Base-by-base conservation (phyloP, 2,329 filamentous ascomycete genomes). In the Arthrobotrys sinensis region DNA sequence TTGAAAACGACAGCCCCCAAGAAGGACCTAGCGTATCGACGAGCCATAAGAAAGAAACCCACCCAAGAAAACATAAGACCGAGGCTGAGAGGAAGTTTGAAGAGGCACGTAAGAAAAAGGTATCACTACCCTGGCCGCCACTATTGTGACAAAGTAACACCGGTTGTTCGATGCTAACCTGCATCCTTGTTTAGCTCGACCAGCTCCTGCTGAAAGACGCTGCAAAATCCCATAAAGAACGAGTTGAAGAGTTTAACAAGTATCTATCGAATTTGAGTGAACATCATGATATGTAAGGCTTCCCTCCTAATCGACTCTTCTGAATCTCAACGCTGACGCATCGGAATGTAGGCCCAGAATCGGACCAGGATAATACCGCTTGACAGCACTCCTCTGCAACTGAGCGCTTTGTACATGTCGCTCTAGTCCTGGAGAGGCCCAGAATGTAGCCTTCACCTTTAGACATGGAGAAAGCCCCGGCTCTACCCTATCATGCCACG, bases 171-270 rank as follows among this genome's bases (percentile, higher is more conserved):
- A 36, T 43, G 14, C 43, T 62, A 19, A 50, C 34, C 16, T 12
- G 32, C 28, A n/a, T 11, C 14, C 19, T 32, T 28, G 1, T 24
- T 24, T 64, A 96, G 93, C 86, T 98, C 82, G 90, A 96, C 81
- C 91, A 97, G 82, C 88, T 93, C 79, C 86, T 96, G 52, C 91
- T 92, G 83, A 82, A 82, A 32, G 94, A 97, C 83, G 91, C 96
- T 14, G 89, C 95, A 81, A 98, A 97, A 87, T 97, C 94, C 34
- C 96, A 99, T 85, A 98, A 98, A 84, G 93, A 99, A 86, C 90
- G 93, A 10, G 95, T 99, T 50, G 94, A 98, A 84, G 94, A 97
- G 84, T 86, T 98, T 81, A 99, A 99, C 84, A 93, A 92, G 80
- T 97, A 98, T 84, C 86, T 99, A 40, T 96, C 93, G 80, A 92